Percentiles rank a stretch among this genome's conserved stretches.
These are phyloP conservation scores for Phytophthora sp. DNA, from an alignment of 352 stramenopile species.

Conservation along the genomic window DNA sequence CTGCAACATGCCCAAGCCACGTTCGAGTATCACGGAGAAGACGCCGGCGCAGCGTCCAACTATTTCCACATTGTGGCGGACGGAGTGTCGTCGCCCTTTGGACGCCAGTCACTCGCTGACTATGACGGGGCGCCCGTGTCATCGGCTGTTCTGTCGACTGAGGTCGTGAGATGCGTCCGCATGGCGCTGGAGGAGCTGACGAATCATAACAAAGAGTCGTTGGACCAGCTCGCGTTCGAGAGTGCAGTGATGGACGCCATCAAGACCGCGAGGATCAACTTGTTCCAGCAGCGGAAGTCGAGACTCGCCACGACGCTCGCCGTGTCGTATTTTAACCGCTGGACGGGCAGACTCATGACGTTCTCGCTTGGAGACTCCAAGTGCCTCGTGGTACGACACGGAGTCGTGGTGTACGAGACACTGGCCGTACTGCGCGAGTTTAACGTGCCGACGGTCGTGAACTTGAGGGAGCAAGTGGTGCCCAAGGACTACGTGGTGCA, in stretches of 20 bases:
- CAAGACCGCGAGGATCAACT: constrained; percentile 61
- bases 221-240: constrained; percentile 56
- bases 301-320: constrained; percentile 70
- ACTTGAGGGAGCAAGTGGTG: constrained; percentile 54
- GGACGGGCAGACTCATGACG: constrained; percentile 59
- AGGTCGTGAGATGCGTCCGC: constrained; percentile 61
- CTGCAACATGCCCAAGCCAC: constrained; percentile 51
- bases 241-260: constrained; percentile 59
- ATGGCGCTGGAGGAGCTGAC: constrained; percentile 62
- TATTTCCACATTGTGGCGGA: constrained; percentile 86
- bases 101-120: constrained; percentile 34
- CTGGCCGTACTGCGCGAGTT: constrained; percentile 75
- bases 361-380: constrained; percentile 87
- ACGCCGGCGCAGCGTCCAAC: constrained; percentile 53
- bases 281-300: constrained; percentile 61
- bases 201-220: constrained; percentile 47
- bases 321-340: constrained; percentile 79
- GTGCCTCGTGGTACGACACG: constrained; percentile 59
- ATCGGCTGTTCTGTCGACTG: constrained; percentile 59
- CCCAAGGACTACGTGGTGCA: constrained; percentile 73
- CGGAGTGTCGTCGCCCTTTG: constrained; percentile 73
- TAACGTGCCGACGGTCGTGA: constrained; percentile 82
- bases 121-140: constrained; percentile 47
- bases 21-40: constrained; percentile 74
- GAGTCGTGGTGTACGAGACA: constrained; percentile 68